Evolutionary conservation across 1,284 basidiomycete species (phyloP), one percentile per base, ranked within the genome.

Genomic region (Phellinidium pouzarii): DNA sequence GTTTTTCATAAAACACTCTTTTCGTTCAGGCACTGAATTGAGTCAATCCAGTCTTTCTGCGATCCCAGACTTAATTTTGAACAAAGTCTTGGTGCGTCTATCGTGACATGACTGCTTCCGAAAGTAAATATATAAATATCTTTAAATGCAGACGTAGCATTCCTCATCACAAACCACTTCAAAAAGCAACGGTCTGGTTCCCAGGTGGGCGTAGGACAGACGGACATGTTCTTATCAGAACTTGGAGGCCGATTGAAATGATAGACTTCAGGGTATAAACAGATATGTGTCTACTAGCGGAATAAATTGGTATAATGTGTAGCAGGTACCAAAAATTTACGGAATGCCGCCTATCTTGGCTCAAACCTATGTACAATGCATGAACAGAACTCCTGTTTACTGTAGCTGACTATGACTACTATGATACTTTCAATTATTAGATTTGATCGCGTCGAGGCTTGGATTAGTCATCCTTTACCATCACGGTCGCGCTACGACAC

Each of bases 11-110:
- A n/a, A n/a, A n/a, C 17, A 23, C 23, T 54, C 17, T 25, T 41
- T 17, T 20, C 22, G 11, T 17, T 19, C n/a, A 7, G 11, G 9
- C 53, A 9, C 50, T 38, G 17, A 41, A 1, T 12, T 17, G 12
- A 80, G 82, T 25, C 26, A 4, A 26, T 25, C 14, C 23, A 53
- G 52, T 85, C 82, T 1, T 91, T 89, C 71, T 91, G 87, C 62
- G 87, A 91, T 68, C 88, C 87, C 7, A 71, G 88, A 47, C 68
- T 91, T 53, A 90, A 91, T 62, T 89, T 91, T 56, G 87, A 91
- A 65, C 87, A 91, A 63, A 85, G 83, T 48, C 73, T 91, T 26
- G 86, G 87, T 88, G 59, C 52, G 78, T 71, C 3, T 27, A 37
- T 44, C 17, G n/a, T 34, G n/a, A 23, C 40, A 25, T 5, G 2